Base-by-base conservation (phyloP, 495 filamentous ascomycete species). In the Xylaria venustula region DNA sequence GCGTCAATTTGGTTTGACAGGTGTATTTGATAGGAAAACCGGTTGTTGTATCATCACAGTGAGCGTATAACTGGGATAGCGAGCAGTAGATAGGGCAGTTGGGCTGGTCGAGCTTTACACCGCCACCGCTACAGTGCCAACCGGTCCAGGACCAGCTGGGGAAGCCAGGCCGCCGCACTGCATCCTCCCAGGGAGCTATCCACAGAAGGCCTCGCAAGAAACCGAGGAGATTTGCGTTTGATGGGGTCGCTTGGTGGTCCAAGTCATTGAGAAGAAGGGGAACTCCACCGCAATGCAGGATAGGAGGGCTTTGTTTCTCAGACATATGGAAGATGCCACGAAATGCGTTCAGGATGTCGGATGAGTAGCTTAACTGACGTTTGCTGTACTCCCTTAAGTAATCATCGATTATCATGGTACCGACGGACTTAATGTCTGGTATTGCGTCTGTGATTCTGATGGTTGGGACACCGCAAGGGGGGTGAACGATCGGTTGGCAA, bases 61-160 rank as follows among this genome's bases (percentile, higher is more conserved):
- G 3, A 14, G n/a, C 37, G n/a, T 42, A 42, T 3, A 14, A 6
- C 12, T 14, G 7, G 3, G 3, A 8, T 42, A 47, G 30, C 30
- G 11, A 34, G 30, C 30, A 34, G 30, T 11, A 23, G 9, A 50
- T 20, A 12, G 47, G 47, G 11, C 30, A 30, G 26, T n/a, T 32
- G 15, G 32, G 47, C 9, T 34, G 6, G 9, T 32, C 14, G 26
- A 50, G 26, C 25, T 19, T 19, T 3, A 20, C 28, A 32, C 47
- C 47, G n/a, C 26, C 15, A 3, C 15, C 28, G 1, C 3, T 15
- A 23, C 32, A 41, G 20, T 55, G 14, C 52, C 52, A 55, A 28
- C 52, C 52, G 17, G 41, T 45, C 52, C 52, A 55, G 17, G 52
- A 55, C 52, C 52, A 55, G 25, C 52, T 55, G 1, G 52, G 52